These are phyloP conservation scores for Ciborinia camelliae DNA, from an alignment of 2,329 filamentous ascomycete genomes.

Conservation along the genomic window DNA sequence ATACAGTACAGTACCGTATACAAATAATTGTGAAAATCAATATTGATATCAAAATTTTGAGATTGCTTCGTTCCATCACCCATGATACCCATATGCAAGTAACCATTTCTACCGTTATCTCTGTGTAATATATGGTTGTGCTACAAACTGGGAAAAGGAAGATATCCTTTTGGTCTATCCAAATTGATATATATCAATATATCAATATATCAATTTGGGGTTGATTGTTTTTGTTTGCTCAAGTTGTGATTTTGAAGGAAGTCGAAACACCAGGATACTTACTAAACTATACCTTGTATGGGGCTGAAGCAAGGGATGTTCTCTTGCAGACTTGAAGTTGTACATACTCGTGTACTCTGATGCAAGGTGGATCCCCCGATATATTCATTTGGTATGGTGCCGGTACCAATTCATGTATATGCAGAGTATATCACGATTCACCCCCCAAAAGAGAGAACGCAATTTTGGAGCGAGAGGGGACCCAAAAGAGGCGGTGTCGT, in stretches of 20 bases:
- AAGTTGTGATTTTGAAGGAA: neutral
- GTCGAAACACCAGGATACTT: neutral
- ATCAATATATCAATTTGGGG: too few species aligned
- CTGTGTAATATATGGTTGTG: constrained; percentile 9
- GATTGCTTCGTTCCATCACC: constrained; percentile 3
- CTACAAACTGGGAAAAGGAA: neutral
- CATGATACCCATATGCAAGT: constrained; percentile 19
- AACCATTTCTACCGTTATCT: constrained; percentile 16
- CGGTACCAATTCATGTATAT: constrained; percentile 15
- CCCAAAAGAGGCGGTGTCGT: constrained; percentile 10
- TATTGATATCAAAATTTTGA: constrained; percentile 11
- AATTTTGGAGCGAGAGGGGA: constrained; percentile 11
- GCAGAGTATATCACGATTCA: constrained; percentile 5
- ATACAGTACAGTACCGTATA: constrained; percentile 1
- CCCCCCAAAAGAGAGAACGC: neutral
- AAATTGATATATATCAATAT: neutral
- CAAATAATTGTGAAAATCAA: neutral
- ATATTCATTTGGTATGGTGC: constrained; percentile 6
- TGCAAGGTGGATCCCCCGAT: constrained; percentile 10
- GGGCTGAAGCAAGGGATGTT: constrained; percentile 13
- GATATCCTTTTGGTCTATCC: neutral
- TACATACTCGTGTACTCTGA: neutral
- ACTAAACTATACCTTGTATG: neutral
- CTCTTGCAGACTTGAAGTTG: neutral
- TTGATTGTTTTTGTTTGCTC: neutral